These are phyloP conservation scores for Phytopythium boreale DNA, from an alignment of 352 stramenopile species.

Conservation along the genomic window DNA sequence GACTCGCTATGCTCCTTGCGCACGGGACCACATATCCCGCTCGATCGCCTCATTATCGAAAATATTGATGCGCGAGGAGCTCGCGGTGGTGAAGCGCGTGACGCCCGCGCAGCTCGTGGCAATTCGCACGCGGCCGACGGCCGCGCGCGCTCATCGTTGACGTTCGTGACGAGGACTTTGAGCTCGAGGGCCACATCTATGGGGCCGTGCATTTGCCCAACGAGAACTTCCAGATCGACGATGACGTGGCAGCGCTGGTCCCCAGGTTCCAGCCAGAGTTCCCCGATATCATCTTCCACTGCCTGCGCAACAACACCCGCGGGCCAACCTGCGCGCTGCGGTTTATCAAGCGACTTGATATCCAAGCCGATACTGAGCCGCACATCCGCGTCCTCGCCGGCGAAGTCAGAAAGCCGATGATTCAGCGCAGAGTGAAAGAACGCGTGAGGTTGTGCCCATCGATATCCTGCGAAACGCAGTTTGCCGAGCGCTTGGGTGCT, in stretches of 20 bases:
- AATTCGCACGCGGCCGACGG: background rate
- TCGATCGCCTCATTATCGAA: background rate
- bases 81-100: constrained; percentile 5
- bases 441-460: no score
- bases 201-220: constrained; percentile 28
- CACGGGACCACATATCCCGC: no score
- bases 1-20: no score
- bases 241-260: constrained; percentile 31
- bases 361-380: constrained; percentile 5
- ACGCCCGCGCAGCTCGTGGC: background rate
- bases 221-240: constrained; percentile 31
- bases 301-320: constrained; percentile 28
- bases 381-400: constrained; percentile 3
- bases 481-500: background rate
- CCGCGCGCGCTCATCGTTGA: constrained; percentile 17
- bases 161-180: constrained; percentile 30
- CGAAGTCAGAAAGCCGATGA: no score
- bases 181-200: constrained; percentile 25
- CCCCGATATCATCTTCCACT: constrained; percentile 40
- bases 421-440: no score
- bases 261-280: constrained; percentile 17
- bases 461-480: no score
- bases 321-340: constrained; percentile 34
- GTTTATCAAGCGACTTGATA: constrained; percentile 22
- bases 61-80: background rate